Evolutionary conservation across 169 alveolate species (phyloP).

Genomic region (Eimeria maxima): DNA sequence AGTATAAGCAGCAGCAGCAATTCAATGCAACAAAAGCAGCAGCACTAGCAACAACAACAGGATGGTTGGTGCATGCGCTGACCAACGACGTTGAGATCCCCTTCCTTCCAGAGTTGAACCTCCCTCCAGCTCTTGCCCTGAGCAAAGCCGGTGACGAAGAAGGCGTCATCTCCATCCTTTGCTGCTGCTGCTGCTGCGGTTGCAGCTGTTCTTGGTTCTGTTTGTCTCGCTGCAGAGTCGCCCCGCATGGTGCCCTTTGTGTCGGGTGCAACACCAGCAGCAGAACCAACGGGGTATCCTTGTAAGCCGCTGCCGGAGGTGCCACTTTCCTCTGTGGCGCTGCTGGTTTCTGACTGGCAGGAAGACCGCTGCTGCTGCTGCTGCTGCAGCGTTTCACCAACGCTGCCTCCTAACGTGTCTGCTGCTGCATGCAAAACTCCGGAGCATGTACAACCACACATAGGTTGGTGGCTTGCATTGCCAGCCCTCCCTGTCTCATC

Average conservation of each 20-base stretch:
- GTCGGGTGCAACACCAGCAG: conserved; percentile 4
- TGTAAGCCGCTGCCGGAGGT: neutral
- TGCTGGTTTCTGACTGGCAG: neutral
- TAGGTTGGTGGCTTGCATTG: no score
- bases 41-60: neutral
- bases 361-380: neutral
- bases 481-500: no score
- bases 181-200: conserved; percentile 20
- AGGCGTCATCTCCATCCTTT: neutral
- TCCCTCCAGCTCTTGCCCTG: conserved; percentile 62
- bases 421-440: no score
- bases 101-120: conserved; percentile 63
- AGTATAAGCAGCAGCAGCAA: neutral
- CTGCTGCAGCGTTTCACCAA: no score
- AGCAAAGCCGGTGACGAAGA: conserved; percentile 56
- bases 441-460: no score
- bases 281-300: neutral
- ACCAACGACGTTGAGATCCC: conserved; percentile 68
- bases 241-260: neutral
- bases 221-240: neutral
- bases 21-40: neutral
- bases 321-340: neutral
- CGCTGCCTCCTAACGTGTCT: no score
- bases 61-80: neutral
- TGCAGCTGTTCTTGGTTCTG: no score